phyloP scores from a whole-genome alignment of 139 green algal genomes.

The Chlamydomonas sp. region DNA sequence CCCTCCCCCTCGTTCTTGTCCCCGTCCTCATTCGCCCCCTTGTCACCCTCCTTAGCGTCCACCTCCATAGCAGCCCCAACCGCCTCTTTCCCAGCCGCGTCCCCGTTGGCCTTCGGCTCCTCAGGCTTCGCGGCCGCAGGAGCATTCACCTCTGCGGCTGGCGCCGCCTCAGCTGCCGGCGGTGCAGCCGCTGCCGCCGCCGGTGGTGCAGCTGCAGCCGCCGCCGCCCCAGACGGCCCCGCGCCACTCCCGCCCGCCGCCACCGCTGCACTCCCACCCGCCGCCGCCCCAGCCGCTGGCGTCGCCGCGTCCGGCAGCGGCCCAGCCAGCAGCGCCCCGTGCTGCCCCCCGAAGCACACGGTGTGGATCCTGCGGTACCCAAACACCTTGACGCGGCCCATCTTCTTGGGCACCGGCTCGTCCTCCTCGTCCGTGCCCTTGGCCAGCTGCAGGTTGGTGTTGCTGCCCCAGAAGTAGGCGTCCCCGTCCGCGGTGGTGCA shows the following conservation, averaged over 20 bases:
- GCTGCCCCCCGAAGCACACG: slow-evolving; percentile 85
- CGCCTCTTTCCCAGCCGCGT: not conserved
- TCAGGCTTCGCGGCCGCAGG: not conserved
- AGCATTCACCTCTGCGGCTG: not conserved
- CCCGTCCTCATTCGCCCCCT: not conserved
- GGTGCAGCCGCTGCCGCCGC: not conserved
- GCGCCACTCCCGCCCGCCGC: not conserved
- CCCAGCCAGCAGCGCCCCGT: slow-evolving; percentile 69
- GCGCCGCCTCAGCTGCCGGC: not conserved
- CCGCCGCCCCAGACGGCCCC: not conserved
- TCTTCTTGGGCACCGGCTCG: slow-evolving; percentile 64
- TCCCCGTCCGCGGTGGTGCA: slow-evolving; percentile 57
- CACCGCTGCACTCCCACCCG: not conserved
- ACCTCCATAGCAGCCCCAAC: not conserved
- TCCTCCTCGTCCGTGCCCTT: slow-evolving; percentile 84
- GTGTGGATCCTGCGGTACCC: slow-evolving; percentile 51
- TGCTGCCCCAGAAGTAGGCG: slow-evolving; percentile 82
- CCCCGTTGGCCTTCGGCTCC: not conserved
- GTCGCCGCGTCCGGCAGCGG: slow-evolving; percentile 8
- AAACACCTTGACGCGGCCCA: slow-evolving; percentile 64
- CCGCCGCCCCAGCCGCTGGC: not conserved
- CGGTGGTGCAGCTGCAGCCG: not conserved
- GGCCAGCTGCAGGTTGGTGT: slow-evolving; percentile 82
- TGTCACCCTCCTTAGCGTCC: not conserved
- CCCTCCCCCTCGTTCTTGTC: not conserved